Evolutionary conservation across 495 filamentous ascomycete species (phyloP), one percentile per base, ranked within the genome.

Genomic region (Podospora comata): DNA sequence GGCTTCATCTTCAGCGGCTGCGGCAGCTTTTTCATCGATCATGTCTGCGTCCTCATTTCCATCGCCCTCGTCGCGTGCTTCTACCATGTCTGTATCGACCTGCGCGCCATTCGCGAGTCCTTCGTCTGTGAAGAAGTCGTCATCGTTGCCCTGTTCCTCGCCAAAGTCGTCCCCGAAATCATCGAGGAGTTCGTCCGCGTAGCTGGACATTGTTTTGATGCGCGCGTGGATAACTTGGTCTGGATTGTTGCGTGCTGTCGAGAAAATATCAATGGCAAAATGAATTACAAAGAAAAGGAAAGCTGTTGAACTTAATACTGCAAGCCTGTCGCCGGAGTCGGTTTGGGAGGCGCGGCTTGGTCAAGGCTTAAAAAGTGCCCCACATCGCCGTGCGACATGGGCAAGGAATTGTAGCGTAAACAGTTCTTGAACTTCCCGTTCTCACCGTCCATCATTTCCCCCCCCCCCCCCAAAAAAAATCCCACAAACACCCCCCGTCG

Each of bases 141-240:
- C 79, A 30, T 84, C 82, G 65, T 84, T 58, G 23, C 23, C 55
- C n/a, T 58, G 55, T 58, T 84, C 79, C 5, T 85, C 82, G 60
- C 87, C 86, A 53, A 79, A 82, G 66, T 89, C 86, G 61, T 89
- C 92, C 69, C 93, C 94, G 71, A 98, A 97, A 78, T 98, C 96
- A 70, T 93, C 91, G 60, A 96, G 85, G 23, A 95, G 82, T 73
- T 95, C 92, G 68, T 93, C 91, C 59, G 88, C 91, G 65, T 93
- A 81, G 30, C 90, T 92, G 75, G 91, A 87, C 91, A 93, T 93
- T 16, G 61, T 48, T 39, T 6, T 48, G 39, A 16, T 48, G 15
- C 81, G 68, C 60, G 68, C 67, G 55, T 18, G 30, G 18, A 30
- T 59, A n/a, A 20, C 30, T 26, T 54, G 39, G 3, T 20, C 39